A percentile compares a stretch with the other conserved stretches of the same genome.
phyloP scores from a whole-genome alignment of 441 rosid genomes.

The Populus trichocarpa region DNA sequence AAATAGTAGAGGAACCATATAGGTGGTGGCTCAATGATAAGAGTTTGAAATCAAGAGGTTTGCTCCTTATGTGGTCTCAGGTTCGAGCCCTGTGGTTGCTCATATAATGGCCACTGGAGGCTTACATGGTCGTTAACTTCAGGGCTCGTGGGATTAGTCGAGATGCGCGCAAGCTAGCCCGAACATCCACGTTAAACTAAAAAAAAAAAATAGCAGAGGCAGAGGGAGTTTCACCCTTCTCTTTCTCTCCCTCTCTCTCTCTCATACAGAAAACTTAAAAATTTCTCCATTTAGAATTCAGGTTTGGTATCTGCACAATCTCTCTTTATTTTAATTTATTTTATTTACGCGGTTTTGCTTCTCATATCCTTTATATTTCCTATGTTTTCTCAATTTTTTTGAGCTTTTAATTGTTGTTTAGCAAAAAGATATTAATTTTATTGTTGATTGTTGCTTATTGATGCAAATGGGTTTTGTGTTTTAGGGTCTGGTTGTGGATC shows the following conservation, averaged over 20 bases:
- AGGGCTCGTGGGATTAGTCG: too few relatives aligned
- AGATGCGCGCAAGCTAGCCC: too few relatives aligned
- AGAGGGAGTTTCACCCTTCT: slow-evolving; percentile 30
- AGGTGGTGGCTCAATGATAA: too few relatives aligned
- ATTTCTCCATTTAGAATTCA: slow-evolving; percentile 24
- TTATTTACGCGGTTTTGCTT: background rate
- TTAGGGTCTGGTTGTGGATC: slow-evolving; percentile 34
- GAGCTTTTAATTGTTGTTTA: background rate
- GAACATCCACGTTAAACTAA: too few relatives aligned
- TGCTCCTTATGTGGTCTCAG: too few relatives aligned
- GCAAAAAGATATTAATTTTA: background rate
- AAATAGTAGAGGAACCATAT: too few relatives aligned
- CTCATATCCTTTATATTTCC: background rate
- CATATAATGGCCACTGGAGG: too few relatives aligned
- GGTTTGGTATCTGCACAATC: slow-evolving; percentile 25
- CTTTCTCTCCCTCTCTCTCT: slow-evolving; percentile 25
- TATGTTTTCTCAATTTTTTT: background rate
- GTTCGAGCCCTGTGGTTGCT: too few relatives aligned
- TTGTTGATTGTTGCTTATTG: slow-evolving; percentile 13
- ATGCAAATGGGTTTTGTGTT: slow-evolving; percentile 25
- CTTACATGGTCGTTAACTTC: too few relatives aligned
- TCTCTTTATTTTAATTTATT: slow-evolving; percentile 1
- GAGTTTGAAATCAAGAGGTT: too few relatives aligned
- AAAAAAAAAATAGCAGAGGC: slow-evolving; percentile 24
- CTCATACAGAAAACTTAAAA: slow-evolving; percentile 19